Base-by-base conservation (phyloP, 106 monocot genomes). In the Acorus gramineus region DNA sequence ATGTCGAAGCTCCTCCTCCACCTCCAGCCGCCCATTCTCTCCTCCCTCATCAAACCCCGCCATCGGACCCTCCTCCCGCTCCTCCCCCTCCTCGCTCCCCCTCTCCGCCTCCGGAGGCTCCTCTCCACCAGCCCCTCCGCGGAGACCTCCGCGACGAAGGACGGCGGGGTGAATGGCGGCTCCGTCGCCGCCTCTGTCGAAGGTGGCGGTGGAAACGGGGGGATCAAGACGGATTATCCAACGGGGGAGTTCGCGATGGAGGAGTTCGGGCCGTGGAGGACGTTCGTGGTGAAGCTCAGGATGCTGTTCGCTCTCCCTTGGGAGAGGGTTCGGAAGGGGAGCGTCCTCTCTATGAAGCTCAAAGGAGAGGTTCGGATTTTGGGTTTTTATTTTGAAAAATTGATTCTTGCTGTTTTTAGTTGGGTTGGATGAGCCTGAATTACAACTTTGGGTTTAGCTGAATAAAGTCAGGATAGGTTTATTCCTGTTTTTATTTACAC, bases 281-380 rank as follows among this genome's bases (percentile, higher is more conserved):
- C 50, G 5, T 77, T 87, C 53, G 14, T 81, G 28, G 87, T 98
- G 8, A 85, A 79, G 77, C 62, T 88, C 2, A 61, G 85, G 64
- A 81, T 98, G 87, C 77, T 98, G 28, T 50, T 98, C 42, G 91
- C 91, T 5, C 65, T 85, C 10, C 96, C 96, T 8, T 91, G 96
- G 96, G 80, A 91, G 67, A 77, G 91, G 11, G 96, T 96, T 61
- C 71, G 80, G 66, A 91, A 91, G 71, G 87, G 90, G 4, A 91
- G 96, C 46, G 87, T 96, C n/a, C 96, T 96, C 69, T 70, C 82
- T 5, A 83, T 96, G 50, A 88, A 83, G 54, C 85, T 98, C 63
- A 76, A 78, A 28, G 91, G 96, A n/a, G 71, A 85, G 82, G 90
- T 90, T 48, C 5, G 71, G 13, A 47, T 71, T 4, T 28, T 3